A percentile compares a stretch with the other conserved stretches of the same genome.
Evolutionary conservation across 2,329 filamentous ascomycete species (phyloP).

Genomic region (Colletotrichum sp.): DNA sequence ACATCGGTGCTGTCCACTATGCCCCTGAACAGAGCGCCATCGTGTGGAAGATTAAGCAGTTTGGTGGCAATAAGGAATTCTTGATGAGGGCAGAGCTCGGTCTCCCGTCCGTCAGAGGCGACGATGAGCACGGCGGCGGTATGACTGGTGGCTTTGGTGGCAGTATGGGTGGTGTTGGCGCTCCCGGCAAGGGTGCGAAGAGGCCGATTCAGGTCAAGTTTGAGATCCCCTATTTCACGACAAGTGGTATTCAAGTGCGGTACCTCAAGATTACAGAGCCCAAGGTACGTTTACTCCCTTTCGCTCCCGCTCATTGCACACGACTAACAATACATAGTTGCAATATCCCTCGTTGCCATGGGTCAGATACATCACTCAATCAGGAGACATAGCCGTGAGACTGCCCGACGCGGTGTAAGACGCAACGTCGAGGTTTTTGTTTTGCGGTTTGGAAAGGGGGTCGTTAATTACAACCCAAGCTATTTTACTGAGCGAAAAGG

Average conservation of each 20-base stretch:
- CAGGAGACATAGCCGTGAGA: slow-evolving; percentile 92
- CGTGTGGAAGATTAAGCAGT: slow-evolving; percentile 99
- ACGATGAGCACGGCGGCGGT: slow-evolving; percentile 93
- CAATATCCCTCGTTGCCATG: slow-evolving; percentile 98
- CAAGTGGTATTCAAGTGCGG: slow-evolving; percentile 95
- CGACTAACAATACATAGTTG: slow-evolving; percentile 57
- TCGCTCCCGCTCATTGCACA: neutral
- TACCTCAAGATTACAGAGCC: slow-evolving; percentile 99
- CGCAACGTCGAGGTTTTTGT: neutral
- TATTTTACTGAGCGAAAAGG: neutral
- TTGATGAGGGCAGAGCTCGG: slow-evolving; percentile 97
- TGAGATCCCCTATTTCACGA: slow-evolving; percentile 99
- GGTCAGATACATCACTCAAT: slow-evolving; percentile 99
- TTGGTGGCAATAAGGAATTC: slow-evolving; percentile 97
- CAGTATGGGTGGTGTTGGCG: slow-evolving; percentile 90
- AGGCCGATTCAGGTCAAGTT: slow-evolving; percentile 98
- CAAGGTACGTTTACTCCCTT: slow-evolving; percentile 69
- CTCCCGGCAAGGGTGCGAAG: slow-evolving; percentile 81
- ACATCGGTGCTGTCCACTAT: slow-evolving; percentile 96
- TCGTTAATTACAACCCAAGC: neutral
- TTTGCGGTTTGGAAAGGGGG: neutral
- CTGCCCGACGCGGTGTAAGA: slow-evolving; percentile 84
- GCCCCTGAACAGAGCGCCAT: slow-evolving; percentile 97
- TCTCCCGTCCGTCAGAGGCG: slow-evolving; percentile 89
- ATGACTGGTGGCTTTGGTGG: slow-evolving; percentile 98